Evolutionary conservation across 768 basidiomycete species (phyloP).

Genomic region (Rhodotorula toruloides): DNA sequence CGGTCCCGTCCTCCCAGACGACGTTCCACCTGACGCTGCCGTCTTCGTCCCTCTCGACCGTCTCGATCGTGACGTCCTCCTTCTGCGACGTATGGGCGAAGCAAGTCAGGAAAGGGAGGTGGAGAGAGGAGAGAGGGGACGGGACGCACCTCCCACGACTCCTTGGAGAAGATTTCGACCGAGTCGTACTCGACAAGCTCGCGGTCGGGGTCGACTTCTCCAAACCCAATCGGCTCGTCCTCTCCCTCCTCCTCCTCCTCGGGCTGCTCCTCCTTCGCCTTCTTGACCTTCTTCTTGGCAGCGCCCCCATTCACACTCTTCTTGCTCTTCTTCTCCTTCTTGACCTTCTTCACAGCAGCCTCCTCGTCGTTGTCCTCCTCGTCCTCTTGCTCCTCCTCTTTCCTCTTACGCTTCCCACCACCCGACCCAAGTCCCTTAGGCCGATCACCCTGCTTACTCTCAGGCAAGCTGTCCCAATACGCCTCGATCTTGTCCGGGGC

Average conservation of each 20-base stretch:
- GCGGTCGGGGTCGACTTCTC: background rate
- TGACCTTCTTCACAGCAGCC: too few relatives aligned
- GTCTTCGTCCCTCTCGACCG: background rate
- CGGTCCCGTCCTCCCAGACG: slow-evolving; percentile 1
- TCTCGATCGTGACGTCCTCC: slow-evolving; percentile 2
- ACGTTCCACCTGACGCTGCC: background rate
- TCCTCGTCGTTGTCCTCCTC: background rate
- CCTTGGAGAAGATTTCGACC: background rate
- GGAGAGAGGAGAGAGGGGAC: background rate
- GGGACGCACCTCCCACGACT: slow-evolving; percentile 8
- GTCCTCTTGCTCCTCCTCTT: background rate
- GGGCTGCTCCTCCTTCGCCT: background rate
- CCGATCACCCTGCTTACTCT: too few relatives aligned
- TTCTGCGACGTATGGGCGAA: background rate
- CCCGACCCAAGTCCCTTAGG: too few relatives aligned
- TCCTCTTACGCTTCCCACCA: background rate
- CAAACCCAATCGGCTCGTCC: background rate
- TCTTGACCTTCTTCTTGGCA: background rate
- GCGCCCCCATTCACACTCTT: background rate
- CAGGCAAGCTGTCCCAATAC: background rate
- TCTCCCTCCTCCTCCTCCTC: background rate
- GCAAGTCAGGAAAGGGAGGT: background rate
- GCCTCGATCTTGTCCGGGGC: background rate
- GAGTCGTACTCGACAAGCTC: background rate
- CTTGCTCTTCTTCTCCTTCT: background rate